Evolutionary conservation across 2,329 filamentous ascomycete genomes (phyloP), one percentile per base, ranked within the genome.

Genomic region (Conoideocrella luteorostrata): DNA sequence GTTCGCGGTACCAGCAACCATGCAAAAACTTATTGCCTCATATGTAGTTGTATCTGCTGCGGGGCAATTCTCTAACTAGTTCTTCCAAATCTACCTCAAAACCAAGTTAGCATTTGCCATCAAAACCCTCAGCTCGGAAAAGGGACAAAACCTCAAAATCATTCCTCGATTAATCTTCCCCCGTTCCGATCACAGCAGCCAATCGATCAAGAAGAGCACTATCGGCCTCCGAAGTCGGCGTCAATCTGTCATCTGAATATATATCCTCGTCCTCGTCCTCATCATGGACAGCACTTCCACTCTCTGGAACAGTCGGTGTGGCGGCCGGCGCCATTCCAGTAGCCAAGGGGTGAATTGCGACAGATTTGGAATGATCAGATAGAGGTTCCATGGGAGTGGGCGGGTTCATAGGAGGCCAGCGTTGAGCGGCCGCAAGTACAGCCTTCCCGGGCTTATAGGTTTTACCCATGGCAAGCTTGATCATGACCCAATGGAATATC

Each of bases 401-500:
- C 4, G 18, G 24, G 12, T 37, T 41, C 6, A 33, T 23, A 13
- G 30, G 18, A 28, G 33, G 39, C 10, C 24, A 30, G 12, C 46
- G 44, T 26, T 43, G 47, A 30, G 50, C 47, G 15, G 45, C 51
- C 7, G 40, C 52, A 4, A 52, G 30, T 3, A 45, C 24, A 4
- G 49, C 48, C 11, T 50, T 49, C 26, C 50, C 52, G 9, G 52
- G 53, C 21, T 54, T 50, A 36, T 55, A 53, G n/a, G 42, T 48
- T 13, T 49, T 50, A 3, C 57, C 54, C n/a, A 51, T 50, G 4
- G 56, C 62, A 23, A 67, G 54, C 12, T 60, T 56, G 29, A 60
- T 56, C 52, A 67, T 50, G 22, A 88, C 77, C 35, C 75, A 73
- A 11, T 81, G 73, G 50, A 97, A 95, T 2, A 97, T 69, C 93